These are phyloP conservation scores for Musa acuminata DNA, from an alignment of 176 grass and related monocot species.

Conservation along the genomic window DNA sequence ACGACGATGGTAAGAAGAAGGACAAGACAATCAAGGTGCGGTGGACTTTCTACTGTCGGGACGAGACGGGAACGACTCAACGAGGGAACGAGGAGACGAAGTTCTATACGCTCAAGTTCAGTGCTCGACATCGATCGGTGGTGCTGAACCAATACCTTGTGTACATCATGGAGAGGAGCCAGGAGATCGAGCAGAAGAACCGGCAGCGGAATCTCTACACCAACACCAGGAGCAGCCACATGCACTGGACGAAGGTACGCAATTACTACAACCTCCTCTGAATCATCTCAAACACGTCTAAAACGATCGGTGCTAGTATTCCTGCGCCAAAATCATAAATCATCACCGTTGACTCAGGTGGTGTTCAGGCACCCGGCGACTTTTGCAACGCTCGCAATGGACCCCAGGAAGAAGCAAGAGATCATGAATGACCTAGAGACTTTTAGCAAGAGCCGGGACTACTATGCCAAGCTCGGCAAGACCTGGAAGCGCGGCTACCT, in stretches of 20 bases:
- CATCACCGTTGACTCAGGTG: not conserved
- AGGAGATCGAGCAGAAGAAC: constrained; percentile 5
- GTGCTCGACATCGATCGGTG: constrained; percentile 1
- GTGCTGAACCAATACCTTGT: constrained; percentile 1
- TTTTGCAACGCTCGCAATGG: constrained; percentile 2
- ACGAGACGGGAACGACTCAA: not conserved
- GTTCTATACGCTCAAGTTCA: not conserved
- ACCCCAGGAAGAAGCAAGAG: constrained; percentile 1
- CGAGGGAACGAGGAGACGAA: not conserved
- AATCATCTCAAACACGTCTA: too few relatives aligned
- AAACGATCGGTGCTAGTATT: too few relatives aligned
- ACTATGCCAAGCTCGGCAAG: constrained; percentile 12
- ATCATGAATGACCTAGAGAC: constrained; percentile 9
- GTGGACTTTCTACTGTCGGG: not conserved
- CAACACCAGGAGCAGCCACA: not conserved
- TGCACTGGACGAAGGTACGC: not conserved
- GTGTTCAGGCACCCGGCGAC: constrained; percentile 5
- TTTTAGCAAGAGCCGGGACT: constrained; percentile 5
- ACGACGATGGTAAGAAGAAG: not conserved
- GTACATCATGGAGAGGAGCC: constrained; percentile 12
- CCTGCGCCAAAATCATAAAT: too few relatives aligned
- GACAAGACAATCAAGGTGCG: not conserved
- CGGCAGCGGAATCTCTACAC: constrained; percentile 13
- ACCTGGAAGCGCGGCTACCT: constrained; percentile 14
- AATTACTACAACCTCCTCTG: too few relatives aligned